phyloP scores from a whole-genome alignment of 805 yeast species.

The Komagataella ulmi region DNA sequence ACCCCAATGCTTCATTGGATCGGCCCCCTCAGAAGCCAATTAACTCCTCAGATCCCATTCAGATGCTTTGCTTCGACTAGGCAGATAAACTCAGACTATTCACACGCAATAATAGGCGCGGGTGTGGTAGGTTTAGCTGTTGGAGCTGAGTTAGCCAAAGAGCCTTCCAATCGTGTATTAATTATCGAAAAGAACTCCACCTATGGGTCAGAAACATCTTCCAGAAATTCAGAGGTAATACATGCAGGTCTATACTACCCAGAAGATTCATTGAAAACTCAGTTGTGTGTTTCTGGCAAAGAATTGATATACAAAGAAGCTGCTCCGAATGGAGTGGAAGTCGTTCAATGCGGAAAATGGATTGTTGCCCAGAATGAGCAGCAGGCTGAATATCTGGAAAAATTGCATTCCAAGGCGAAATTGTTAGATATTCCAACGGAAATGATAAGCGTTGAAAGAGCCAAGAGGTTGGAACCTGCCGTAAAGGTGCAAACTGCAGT shows the following conservation, averaged over 20 bases:
- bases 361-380: conserved; percentile 65
- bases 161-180: conserved; percentile 36
- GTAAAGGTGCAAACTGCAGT: conserved; percentile 49
- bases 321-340: conserved; percentile 35
- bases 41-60: neutral
- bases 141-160: conserved; percentile 50
- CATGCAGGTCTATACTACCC: conserved; percentile 89
- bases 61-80: neutral
- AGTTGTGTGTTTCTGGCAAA: conserved; percentile 67
- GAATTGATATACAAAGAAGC: conserved; percentile 42
- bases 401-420: conserved; percentile 28
- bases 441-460: conserved; percentile 32
- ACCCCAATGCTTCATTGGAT: neutral
- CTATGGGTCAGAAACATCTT: conserved; percentile 70
- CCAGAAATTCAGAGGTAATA: conserved; percentile 87
- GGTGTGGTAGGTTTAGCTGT: conserved; percentile 79
- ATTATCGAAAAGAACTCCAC: conserved; percentile 55
- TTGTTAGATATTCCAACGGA: conserved; percentile 45
- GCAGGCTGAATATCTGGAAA: conserved; percentile 47
- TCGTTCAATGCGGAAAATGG: conserved; percentile 69
- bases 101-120: conserved; percentile 48
- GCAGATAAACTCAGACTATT: neutral
- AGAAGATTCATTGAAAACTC: conserved; percentile 46
- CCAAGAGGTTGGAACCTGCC: conserved; percentile 46
- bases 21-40: neutral